Evolutionary conservation across 257 asterid species (phyloP), one percentile per base, ranked within the genome.

Genomic region (Echium plantagineum): DNA sequence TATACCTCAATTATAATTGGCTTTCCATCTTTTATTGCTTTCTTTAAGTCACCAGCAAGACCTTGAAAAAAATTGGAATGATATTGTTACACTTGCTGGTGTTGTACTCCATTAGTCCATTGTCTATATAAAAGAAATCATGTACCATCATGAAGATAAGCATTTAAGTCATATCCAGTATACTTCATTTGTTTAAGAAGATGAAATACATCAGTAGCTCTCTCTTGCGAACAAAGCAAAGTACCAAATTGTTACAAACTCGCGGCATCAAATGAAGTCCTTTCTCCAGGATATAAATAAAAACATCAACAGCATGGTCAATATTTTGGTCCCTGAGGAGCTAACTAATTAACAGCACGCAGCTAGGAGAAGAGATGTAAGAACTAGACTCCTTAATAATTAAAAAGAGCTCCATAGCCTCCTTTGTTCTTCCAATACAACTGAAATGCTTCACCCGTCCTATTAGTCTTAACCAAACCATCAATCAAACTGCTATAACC

Each of bases 11-110:
- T 93, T 73, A 93, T 93, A 58, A 93, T 85, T 69, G 97, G 96
- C 64, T 93, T 93, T 59, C 99, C 99, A 68, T 93, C 99, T 77
- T 93, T 93, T 95, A 93, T 86, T 66, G 96, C 99, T 78, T 93
- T 89, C 83, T 85, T 93, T 79, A 93, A 72, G 74, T 93, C 99
- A 69, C 99, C 99, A 63, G 88, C 97, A 91, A 93, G 78, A 62
- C 97, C 97, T 93, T 74, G 64, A 65, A 10, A 66, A 58, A 58
- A 69, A 26, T n/a, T n/a, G n/a, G n/a, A n/a, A n/a, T n/a, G n/a
- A n/a, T n/a, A n/a, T n/a, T n/a, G n/a, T n/a, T n/a, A n/a, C n/a
- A n/a, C n/a, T n/a, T n/a, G n/a, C n/a, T n/a, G n/a, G n/a, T n/a
- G n/a, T n/a, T n/a, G n/a, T n/a, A n/a, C n/a, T n/a, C n/a, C n/a